Percentiles rank a stretch among this genome's conserved stretches.
These are phyloP conservation scores for Fragosphaeria purpurea DNA, from an alignment of 2,329 filamentous ascomycete species.

Conservation along the genomic window DNA sequence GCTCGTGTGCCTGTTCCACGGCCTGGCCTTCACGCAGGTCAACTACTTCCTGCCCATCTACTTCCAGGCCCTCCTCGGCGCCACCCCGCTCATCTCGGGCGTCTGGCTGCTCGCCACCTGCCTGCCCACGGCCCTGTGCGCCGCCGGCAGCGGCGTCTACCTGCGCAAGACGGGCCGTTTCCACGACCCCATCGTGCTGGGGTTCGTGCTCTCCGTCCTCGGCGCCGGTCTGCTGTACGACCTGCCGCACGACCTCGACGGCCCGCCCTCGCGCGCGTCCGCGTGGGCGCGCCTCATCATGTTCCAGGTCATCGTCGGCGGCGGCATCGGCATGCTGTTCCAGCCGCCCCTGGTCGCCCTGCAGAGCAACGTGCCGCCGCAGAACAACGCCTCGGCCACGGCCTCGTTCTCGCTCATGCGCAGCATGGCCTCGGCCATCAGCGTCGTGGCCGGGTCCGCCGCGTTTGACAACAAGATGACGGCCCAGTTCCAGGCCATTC, in stretches of 20 bases:
- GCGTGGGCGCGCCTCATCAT: conserved; percentile 31
- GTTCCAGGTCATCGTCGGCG: conserved; percentile 45
- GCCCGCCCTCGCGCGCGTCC: conserved; percentile 22
- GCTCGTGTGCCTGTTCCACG: conserved; percentile 33
- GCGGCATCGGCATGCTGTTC: conserved; percentile 49
- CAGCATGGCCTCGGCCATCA: conserved; percentile 25
- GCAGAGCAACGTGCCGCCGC: conserved; percentile 45
- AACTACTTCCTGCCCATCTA: conserved; percentile 67
- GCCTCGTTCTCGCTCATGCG: conserved; percentile 47
- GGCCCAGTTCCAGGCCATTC: conserved; percentile 4
- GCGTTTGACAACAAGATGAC: conserved; percentile 13
- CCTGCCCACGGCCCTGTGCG: conserved; percentile 28
- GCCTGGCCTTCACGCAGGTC: conserved; percentile 51
- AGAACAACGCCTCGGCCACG: conserved; percentile 50
- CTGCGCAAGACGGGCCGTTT: conserved; percentile 29
- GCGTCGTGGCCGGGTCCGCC: conserved; percentile 11
- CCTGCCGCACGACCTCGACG: conserved; percentile 29
- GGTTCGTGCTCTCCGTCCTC: conserved; percentile 40
- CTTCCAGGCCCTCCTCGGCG: conserved; percentile 57
- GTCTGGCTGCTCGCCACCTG: conserved; percentile 23
- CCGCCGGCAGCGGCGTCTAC: conserved; percentile 25
- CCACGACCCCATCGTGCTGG: conserved; percentile 38
- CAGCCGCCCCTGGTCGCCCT: conserved; percentile 51
- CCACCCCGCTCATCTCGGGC: conserved; percentile 49
- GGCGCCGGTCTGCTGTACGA: conserved; percentile 45